phyloP scores from a whole-genome alignment of 345 rosid genomes.

The Acer negundo region DNA sequence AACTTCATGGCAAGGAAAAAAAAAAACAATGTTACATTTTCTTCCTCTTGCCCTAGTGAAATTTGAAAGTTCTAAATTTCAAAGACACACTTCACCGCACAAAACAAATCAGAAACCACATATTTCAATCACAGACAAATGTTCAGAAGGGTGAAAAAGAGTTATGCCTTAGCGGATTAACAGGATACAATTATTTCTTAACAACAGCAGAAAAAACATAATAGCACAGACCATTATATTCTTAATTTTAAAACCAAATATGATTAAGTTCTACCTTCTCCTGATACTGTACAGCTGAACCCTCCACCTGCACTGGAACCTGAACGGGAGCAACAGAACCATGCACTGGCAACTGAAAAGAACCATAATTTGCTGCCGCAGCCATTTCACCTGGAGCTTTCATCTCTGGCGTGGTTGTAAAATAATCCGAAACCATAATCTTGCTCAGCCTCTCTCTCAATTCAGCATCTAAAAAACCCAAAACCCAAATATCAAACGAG shows the following conservation, averaged over 20 bases:
- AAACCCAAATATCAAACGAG: neutral
- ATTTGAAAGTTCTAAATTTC: neutral
- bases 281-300: conserved; percentile 38
- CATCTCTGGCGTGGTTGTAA: conserved; percentile 82
- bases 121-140: neutral
- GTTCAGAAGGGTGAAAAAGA: neutral
- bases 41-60: neutral
- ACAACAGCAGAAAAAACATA: conserved; percentile 6
- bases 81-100: neutral
- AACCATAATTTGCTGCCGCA: conserved; percentile 60
- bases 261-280: conserved; percentile 42
- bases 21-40: neutral
- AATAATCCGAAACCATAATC: conserved; percentile 88
- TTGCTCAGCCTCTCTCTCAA: conserved; percentile 74
- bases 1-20: neutral
- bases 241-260: neutral
- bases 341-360: conserved; percentile 61
- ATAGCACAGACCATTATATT: neutral
- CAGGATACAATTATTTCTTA: neutral
- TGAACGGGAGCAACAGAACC: conserved; percentile 31
- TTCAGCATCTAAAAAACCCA: conserved; percentile 57
- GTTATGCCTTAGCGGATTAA: neutral
- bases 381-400: conserved; percentile 82
- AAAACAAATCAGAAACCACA: neutral
- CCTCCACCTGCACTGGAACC: conserved; percentile 47